phyloP scores from a whole-genome alignment of 116 monocot genomes.

The Zostera marina region DNA sequence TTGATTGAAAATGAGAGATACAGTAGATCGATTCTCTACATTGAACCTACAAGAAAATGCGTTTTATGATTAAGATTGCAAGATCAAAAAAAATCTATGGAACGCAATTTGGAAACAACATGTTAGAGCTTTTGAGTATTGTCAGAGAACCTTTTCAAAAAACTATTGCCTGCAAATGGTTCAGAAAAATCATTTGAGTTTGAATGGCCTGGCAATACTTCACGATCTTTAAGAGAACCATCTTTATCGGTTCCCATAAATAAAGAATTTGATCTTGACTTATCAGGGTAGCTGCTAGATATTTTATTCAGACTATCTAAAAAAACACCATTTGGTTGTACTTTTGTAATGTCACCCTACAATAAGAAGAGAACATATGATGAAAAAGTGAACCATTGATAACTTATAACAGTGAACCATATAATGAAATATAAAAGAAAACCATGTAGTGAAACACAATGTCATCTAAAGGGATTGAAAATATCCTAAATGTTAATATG shows the following conservation, averaged over 20 bases:
- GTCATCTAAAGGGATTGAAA: not conserved
- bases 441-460: no score
- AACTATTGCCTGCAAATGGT: conserved; percentile 31
- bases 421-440: no score
- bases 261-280: not conserved
- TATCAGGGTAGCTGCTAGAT: not conserved
- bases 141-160: conserved; percentile 54
- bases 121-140: not conserved
- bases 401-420: no score
- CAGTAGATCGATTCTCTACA: conserved; percentile 48
- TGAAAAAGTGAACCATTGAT: not conserved
- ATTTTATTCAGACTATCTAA: not conserved
- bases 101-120: not conserved
- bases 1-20: conserved; percentile 81
- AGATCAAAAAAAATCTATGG: not conserved
- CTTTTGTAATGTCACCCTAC: not conserved
- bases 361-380: not conserved
- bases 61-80: not conserved
- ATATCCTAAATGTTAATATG: no score
- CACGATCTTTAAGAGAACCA: conserved; percentile 1
- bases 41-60: conserved; percentile 32
- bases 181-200: conserved; percentile 20
- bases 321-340: not conserved
- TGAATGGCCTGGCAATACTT: conserved; percentile 5
- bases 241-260: not conserved